Evolutionary conservation across 2,329 filamentous ascomycete species (phyloP).

Genomic region (Neopestalotiopsis sp.): DNA sequence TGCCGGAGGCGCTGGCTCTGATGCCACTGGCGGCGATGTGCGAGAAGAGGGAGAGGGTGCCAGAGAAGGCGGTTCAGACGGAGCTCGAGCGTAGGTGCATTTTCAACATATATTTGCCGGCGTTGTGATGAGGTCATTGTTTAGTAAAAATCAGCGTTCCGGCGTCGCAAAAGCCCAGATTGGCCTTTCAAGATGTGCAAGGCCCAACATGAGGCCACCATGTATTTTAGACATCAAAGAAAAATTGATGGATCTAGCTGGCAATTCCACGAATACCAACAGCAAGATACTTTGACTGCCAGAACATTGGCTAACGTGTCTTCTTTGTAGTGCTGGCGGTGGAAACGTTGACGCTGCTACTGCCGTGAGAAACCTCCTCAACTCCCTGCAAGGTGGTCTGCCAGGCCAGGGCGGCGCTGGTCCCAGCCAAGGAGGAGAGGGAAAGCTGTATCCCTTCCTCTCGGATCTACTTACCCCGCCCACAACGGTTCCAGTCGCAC

Average conservation of each 20-base stretch:
- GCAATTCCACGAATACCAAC: conserved; percentile 12
- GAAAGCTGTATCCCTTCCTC: conserved; percentile 79
- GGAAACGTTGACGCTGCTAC: conserved; percentile 72
- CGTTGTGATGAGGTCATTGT: conserved; percentile 28
- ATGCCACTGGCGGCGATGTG: conserved; percentile 88
- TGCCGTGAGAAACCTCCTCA: conserved; percentile 86
- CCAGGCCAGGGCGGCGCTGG: conserved; percentile 48
- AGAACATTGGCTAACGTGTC: conserved; percentile 47
- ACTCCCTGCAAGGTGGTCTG: conserved; percentile 65
- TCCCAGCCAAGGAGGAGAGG: conserved; percentile 48
- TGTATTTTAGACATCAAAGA: conserved; percentile 16
- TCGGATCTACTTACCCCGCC: conserved; percentile 82
- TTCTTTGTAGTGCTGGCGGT: conserved; percentile 59
- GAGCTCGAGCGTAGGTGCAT: conserved; percentile 97
- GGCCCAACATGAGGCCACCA: background rate
- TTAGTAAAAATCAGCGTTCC: conserved; percentile 16
- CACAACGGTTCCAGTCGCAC: conserved; percentile 78
- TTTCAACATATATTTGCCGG: conserved; percentile 37
- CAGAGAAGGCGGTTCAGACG: conserved; percentile 92
- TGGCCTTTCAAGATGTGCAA: conserved; percentile 16
- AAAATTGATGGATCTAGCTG: conserved; percentile 9
- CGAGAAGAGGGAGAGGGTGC: conserved; percentile 87
- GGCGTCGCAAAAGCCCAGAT: conserved; percentile 20
- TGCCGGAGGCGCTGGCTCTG: conserved; percentile 82
- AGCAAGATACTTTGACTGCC: conserved; percentile 19